Evolutionary conservation across 129 eudicot genomes (phyloP), one percentile per base, ranked within the genome.

Genomic region (Deinandra increscens): DNA sequence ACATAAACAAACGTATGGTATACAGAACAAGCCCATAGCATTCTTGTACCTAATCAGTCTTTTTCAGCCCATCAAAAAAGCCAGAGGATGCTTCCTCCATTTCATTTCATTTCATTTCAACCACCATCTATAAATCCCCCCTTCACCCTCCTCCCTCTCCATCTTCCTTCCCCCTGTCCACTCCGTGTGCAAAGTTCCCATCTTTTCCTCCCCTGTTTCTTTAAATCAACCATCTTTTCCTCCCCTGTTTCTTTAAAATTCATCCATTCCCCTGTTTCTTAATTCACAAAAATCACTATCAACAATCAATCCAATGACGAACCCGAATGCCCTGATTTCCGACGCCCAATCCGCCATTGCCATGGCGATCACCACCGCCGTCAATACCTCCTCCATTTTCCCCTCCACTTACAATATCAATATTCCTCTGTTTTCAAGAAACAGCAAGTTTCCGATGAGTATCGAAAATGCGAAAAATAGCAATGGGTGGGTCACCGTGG

Each of bases 401-500:
- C 3, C 51, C 9, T 83, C 85, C 60, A 26, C 71, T 37, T 61
- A 31, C 66, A 62, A 50, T 62, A 46, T 67, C 55, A 39, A 50
- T 62, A 46, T 67, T 45, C 26, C 65, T 12, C 23, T 69, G 8
- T 54, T 68, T 60, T 22, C 80, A 5, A 71, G 76, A 61, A 73
- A 49, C 29, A 73, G 43, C 29, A 81, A 77, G 73, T 71, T 74
- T 6, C 63, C 79, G 11, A 86, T 80, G 56, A 86, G 75, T 70
- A 55, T 84, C 6, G 96, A 86, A 29, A 65, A 37, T 45, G 74
- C 60, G 8, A 68, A 74, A 46, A 82, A 60, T n/a, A n/a, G 50
- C 59, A 69, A 73, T 74, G 81, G 82, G 13, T 82, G 90, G 81
- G 83, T n/a, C n/a, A n/a, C n/a, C n/a, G n/a, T 86, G 26, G 97